Conservation (phyloP, 768 basidiomycete species). For the Agrocybe praecox region DNA sequence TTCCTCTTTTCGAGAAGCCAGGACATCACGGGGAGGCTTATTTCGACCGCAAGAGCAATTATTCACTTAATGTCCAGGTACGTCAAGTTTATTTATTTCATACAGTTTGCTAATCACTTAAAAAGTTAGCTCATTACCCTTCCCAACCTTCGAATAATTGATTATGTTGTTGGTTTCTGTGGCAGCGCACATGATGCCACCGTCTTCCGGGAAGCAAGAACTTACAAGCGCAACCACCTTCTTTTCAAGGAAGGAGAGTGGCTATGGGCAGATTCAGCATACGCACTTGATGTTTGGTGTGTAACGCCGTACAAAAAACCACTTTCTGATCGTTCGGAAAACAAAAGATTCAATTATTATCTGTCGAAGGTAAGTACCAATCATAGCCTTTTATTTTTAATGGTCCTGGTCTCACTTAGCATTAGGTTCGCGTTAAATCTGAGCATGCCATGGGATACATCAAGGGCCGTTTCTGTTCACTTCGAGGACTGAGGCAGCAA, state of each 20-base stretch:
- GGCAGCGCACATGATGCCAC: constrained; percentile 30
- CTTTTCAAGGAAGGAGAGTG: constrained; percentile 10
- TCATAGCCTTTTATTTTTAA: background rate
- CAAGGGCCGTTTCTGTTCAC: constrained; percentile 27
- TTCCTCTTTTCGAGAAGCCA: constrained; percentile 30
- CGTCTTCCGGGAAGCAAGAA: constrained; percentile 8
- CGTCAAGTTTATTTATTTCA: too few species aligned
- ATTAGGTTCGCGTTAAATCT: constrained; percentile 27
- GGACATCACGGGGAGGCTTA: constrained; percentile 34
- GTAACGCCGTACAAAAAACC: constrained; percentile 32
- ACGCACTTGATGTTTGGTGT: constrained; percentile 23
- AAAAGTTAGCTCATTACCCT: constrained; percentile 24
- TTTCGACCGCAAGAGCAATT: constrained; percentile 30
- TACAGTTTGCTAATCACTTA: background rate
- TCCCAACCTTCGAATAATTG: constrained; percentile 27
- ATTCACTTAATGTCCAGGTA: constrained; percentile 34
- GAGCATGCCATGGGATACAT: constrained; percentile 30
- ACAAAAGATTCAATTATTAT: constrained; percentile 26
- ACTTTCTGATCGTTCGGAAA: constrained; percentile 17
- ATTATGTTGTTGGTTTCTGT: constrained; percentile 27
- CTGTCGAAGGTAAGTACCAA: constrained; percentile 18
- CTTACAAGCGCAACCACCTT: background rate
- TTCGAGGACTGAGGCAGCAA: constrained; percentile 24
- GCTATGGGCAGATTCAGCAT: constrained; percentile 31
- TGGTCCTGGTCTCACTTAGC: too few species aligned